A percentile compares a stretch with the other conserved stretches of the same genome.
These are phyloP conservation scores for Evernia prunastri DNA, from an alignment of 495 filamentous ascomycete species.

Conservation along the genomic window DNA sequence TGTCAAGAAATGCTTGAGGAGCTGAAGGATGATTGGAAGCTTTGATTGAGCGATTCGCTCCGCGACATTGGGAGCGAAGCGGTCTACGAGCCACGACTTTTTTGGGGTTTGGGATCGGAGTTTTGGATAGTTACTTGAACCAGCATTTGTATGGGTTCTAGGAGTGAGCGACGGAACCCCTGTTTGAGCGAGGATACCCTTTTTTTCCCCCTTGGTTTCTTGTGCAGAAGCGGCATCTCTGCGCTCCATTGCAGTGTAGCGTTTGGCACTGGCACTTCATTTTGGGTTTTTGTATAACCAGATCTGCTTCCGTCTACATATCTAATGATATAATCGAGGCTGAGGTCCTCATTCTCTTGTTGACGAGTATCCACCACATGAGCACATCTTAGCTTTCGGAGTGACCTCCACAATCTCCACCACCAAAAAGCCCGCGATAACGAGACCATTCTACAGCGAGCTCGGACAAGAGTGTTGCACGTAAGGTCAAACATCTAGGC, in stretches of 20 bases:
- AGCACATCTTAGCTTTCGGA: background rate
- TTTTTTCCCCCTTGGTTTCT: background rate
- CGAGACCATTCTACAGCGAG: too few relatives aligned
- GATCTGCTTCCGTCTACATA: background rate
- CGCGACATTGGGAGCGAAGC: constrained; percentile 12
- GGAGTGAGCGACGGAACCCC: background rate
- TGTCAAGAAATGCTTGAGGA: constrained; percentile 33
- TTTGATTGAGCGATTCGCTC: constrained; percentile 14
- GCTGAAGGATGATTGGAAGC: constrained; percentile 26
- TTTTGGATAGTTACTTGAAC: background rate
- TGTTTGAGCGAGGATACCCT: constrained; percentile 17
- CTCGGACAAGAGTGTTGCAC: too few relatives aligned
- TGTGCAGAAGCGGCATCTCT: background rate
- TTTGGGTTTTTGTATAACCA: background rate
- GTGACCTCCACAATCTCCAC: background rate
- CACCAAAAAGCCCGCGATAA: background rate
- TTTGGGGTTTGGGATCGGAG: background rate
- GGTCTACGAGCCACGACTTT: background rate
- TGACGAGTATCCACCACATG: background rate
- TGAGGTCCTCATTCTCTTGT: background rate
- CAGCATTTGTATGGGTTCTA: background rate
- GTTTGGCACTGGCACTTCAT: background rate
- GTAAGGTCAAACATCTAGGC: too few relatives aligned
- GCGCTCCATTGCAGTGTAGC: background rate
- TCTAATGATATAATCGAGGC: background rate